phyloP scores from a whole-genome alignment of 176 grass and related monocot genomes.

The Tillandsia fasciculata region DNA sequence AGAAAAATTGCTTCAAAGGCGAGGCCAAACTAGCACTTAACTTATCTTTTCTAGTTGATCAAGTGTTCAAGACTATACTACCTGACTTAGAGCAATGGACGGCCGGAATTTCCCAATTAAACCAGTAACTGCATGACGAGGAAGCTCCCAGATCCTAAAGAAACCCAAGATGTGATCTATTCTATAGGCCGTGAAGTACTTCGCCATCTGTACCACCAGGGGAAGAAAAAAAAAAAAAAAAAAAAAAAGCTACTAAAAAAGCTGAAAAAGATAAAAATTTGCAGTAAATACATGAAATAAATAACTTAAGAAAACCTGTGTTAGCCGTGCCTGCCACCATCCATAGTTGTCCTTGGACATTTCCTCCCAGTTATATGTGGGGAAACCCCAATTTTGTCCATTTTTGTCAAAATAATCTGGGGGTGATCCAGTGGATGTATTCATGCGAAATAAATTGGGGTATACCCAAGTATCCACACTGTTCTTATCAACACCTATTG shows the following conservation, averaged over 20 bases:
- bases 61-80: conserved; percentile 6
- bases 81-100: conserved; percentile 95
- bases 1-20: too few species aligned
- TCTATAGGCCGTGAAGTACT: conserved; percentile 98
- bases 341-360: conserved; percentile 99
- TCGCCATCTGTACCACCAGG: conserved; percentile 59
- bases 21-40: too few species aligned
- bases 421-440: conserved; percentile 90
- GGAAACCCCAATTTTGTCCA: conserved; percentile 99
- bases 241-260: neutral
- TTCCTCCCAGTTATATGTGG: conserved; percentile 99
- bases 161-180: conserved; percentile 99
- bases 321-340: conserved; percentile 88
- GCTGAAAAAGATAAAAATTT: neutral
- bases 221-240: too few species aligned
- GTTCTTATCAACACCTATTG: conserved; percentile 97
- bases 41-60: neutral
- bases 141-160: conserved; percentile 99
- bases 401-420: conserved; percentile 99
- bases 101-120: conserved; percentile 93
- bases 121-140: conserved; percentile 84
- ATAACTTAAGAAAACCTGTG: conserved; percentile 52
- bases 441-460: conserved; percentile 96
- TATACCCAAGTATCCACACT: conserved; percentile 99
- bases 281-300: conserved; percentile 3